Conservation (phyloP, 208 protist species). For the Trypanosoma conorhini region DNA sequence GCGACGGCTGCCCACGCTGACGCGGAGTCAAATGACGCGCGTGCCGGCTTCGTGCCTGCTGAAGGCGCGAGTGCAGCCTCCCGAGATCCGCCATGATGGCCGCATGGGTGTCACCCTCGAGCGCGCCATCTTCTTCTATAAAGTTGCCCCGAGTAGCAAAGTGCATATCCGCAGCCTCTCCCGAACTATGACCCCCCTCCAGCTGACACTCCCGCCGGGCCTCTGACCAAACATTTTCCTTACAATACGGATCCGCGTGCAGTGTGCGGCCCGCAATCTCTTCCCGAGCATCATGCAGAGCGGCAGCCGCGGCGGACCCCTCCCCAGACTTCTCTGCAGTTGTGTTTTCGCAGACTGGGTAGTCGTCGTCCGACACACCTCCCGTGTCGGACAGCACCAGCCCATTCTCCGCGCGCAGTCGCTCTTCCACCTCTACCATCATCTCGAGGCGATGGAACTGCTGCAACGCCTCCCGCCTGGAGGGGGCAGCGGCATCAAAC, state of each 20-base stretch:
- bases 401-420: constrained; percentile 14
- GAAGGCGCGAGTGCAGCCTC: constrained; percentile 23
- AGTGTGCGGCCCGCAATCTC: constrained; percentile 12
- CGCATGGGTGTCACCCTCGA: constrained; percentile 9
- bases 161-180: background rate
- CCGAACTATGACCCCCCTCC: background rate
- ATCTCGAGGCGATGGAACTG: constrained; percentile 31
- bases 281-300: constrained; percentile 20
- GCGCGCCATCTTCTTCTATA: background rate
- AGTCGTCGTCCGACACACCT: background rate
- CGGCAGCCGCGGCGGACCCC: background rate
- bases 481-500: constrained; percentile 9
- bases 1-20: background rate
- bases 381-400: constrained; percentile 31
- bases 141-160: background rate
- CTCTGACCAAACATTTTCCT: constrained; percentile 20
- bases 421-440: constrained; percentile 27
- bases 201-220: constrained; percentile 9
- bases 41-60: background rate
- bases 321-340: background rate
- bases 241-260: constrained; percentile 7
- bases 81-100: constrained; percentile 21
- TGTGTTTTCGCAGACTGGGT: background rate
- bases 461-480: constrained; percentile 25
- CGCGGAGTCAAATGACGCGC: background rate